Evolutionary conservation across 495 filamentous ascomycete species (phyloP).

Genomic region (Hypoxylon subgilvum): DNA sequence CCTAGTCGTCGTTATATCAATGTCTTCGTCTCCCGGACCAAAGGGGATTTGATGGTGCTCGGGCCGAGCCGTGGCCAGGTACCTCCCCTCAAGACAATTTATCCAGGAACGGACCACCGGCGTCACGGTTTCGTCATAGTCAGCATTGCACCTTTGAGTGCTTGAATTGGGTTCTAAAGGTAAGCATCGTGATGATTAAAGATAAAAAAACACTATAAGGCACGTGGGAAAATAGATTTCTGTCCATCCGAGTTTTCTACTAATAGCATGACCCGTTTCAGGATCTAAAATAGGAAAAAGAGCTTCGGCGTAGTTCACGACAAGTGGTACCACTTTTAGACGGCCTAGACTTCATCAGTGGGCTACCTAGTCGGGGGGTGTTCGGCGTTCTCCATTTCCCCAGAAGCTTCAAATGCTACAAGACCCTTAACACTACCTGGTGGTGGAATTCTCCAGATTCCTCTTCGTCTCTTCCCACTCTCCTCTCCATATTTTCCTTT

Average conservation of each 20-base stretch:
- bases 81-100: slow-evolving; percentile 21
- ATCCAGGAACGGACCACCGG: slow-evolving; percentile 28
- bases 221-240: background rate
- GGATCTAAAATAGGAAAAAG: slow-evolving; percentile 17
- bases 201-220: background rate
- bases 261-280: slow-evolving; percentile 12
- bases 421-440: background rate
- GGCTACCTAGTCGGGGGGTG: slow-evolving; percentile 6
- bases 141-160: background rate
- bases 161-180: background rate
- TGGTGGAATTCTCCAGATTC: slow-evolving; percentile 23
- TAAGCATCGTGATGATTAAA: background rate
- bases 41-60: slow-evolving; percentile 24
- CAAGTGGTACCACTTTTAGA: slow-evolving; percentile 25
- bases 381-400: slow-evolving; percentile 37
- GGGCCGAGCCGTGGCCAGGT: slow-evolving; percentile 25
- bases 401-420: slow-evolving; percentile 26
- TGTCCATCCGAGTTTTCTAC: background rate
- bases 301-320: background rate
- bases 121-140: slow-evolving; percentile 19
- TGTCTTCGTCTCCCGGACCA: slow-evolving; percentile 24
- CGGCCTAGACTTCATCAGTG: slow-evolving; percentile 10
- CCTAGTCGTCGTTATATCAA: background rate
- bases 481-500: slow-evolving; percentile 8
- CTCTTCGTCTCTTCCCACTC: slow-evolving; percentile 8